phyloP scores from a whole-genome alignment of 257 asterid genomes.

The Capsicum pubescens region DNA sequence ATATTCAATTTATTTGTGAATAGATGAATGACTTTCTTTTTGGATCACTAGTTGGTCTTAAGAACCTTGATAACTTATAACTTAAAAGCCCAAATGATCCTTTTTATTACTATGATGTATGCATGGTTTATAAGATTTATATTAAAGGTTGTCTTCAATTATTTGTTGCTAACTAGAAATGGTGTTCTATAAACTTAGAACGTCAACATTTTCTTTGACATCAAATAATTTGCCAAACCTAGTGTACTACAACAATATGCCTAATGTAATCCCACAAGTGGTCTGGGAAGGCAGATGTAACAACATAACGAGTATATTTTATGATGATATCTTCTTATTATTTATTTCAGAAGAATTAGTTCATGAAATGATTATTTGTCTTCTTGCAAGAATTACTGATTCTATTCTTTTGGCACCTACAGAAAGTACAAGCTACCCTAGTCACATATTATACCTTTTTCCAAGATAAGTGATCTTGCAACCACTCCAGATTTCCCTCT shows the following conservation, averaged over 20 bases:
- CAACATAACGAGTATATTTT: not conserved
- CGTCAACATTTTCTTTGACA: not conserved
- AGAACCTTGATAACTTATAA: not conserved
- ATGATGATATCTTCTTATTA: too few species aligned
- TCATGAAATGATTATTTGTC: not conserved
- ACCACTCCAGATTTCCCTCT: slow-evolving; percentile 71
- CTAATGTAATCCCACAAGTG: too few species aligned
- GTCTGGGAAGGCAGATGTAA: too few species aligned
- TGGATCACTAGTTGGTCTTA: not conserved
- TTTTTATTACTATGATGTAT: not conserved
- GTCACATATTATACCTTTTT: slow-evolving; percentile 91
- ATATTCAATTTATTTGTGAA: not conserved
- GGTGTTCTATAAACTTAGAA: not conserved
- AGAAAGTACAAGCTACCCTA: slow-evolving; percentile 93
- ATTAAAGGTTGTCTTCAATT: not conserved
- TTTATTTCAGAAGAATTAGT: too few species aligned
- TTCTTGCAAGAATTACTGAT: slow-evolving; percentile 12
- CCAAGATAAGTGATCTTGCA: slow-evolving; percentile 74
- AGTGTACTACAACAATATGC: not conserved
- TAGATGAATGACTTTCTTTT: not conserved
- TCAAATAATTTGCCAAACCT: not conserved
- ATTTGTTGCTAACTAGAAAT: not conserved
- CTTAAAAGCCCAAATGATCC: not conserved
- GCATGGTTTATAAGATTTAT: not conserved
- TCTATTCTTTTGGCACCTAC: slow-evolving; percentile 42